Evolutionary conservation across 192 early-diverging fungal genomes (phyloP).

Genomic region (Lobosporangium transversale): DNA sequence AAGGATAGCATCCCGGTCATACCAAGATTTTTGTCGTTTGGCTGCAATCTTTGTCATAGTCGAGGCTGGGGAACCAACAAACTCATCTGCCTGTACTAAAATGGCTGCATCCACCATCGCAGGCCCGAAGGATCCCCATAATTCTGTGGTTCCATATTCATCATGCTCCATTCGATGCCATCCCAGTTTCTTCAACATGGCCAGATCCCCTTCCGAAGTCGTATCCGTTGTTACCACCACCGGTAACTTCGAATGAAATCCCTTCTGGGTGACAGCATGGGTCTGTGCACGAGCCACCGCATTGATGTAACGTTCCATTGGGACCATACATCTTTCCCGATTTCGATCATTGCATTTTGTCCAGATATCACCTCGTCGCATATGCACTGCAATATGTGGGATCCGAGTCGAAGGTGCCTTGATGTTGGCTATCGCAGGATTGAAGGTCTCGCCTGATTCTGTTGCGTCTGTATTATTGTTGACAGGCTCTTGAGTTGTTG

Average conservation of each 20-base stretch:
- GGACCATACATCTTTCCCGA: constrained; percentile 7
- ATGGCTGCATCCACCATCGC: constrained; percentile 37
- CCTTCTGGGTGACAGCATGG: constrained; percentile 1
- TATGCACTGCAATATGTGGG: constrained; percentile 37
- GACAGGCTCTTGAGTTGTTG: neutral
- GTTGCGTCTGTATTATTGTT: neutral
- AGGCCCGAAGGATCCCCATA: constrained; percentile 30
- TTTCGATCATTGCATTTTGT: constrained; percentile 5
- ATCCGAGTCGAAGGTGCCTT: constrained; percentile 3
- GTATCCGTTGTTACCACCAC: constrained; percentile 41
- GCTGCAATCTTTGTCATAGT: constrained; percentile 38
- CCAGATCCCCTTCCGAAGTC: constrained; percentile 14
- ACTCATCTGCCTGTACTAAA: constrained; percentile 42
- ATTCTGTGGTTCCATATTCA: constrained; percentile 4
- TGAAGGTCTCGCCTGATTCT: neutral
- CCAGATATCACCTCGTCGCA: constrained; percentile 36
- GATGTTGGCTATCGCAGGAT: neutral
- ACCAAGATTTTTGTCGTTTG: constrained; percentile 20
- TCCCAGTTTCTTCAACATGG: constrained; percentile 12
- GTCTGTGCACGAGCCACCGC: constrained; percentile 15
- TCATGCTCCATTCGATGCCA: constrained; percentile 44
- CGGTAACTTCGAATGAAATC: constrained; percentile 10
- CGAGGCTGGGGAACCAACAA: constrained; percentile 8
- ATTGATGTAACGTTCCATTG: constrained; percentile 2
- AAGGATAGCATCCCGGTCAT: constrained; percentile 5